These are phyloP conservation scores for Botrytis aclada DNA, from an alignment of 2,329 filamentous ascomycete genomes.

Conservation along the genomic window DNA sequence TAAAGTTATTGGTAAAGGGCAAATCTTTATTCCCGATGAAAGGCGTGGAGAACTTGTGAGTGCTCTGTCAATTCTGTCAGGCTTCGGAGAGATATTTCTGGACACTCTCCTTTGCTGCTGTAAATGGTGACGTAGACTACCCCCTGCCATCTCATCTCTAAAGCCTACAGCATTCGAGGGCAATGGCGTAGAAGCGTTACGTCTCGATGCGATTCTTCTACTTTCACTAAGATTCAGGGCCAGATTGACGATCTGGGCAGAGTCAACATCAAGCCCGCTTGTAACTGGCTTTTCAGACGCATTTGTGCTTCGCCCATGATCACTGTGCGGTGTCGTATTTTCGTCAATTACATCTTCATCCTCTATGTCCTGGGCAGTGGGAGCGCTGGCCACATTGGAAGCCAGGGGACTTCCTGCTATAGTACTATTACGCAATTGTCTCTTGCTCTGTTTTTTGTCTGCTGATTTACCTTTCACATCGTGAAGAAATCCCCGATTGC, in stretches of 20 bases:
- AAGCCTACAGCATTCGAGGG: conserved; percentile 42
- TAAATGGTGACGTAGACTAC: conserved; percentile 65
- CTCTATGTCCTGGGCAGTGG: conserved; percentile 8
- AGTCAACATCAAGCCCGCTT: conserved; percentile 63
- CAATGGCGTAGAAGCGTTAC: conserved; percentile 49
- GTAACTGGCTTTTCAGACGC: conserved; percentile 14
- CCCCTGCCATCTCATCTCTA: conserved; percentile 48
- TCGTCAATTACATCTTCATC: neutral
- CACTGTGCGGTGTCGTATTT: conserved; percentile 15
- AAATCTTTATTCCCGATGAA: conserved; percentile 43
- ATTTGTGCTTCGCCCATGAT: conserved; percentile 8
- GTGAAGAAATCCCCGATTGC: conserved; percentile 25
- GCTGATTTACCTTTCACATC: conserved; percentile 34
- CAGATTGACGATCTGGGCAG: conserved; percentile 88
- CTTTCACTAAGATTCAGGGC: conserved; percentile 85
- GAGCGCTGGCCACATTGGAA: conserved; percentile 26
- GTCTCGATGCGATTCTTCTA: conserved; percentile 60
- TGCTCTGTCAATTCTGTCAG: conserved; percentile 41
- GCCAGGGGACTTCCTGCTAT: conserved; percentile 35
- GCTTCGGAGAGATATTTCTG: conserved; percentile 58
- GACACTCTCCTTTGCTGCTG: conserved; percentile 66
- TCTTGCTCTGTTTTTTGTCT: conserved; percentile 31
- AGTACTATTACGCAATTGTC: conserved; percentile 27
- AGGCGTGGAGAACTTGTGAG: conserved; percentile 41
- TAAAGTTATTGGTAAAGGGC: conserved; percentile 48